These are phyloP conservation scores for Pterulicium gracile DNA, from an alignment of 1,284 basidiomycete genomes.

Conservation along the genomic window DNA sequence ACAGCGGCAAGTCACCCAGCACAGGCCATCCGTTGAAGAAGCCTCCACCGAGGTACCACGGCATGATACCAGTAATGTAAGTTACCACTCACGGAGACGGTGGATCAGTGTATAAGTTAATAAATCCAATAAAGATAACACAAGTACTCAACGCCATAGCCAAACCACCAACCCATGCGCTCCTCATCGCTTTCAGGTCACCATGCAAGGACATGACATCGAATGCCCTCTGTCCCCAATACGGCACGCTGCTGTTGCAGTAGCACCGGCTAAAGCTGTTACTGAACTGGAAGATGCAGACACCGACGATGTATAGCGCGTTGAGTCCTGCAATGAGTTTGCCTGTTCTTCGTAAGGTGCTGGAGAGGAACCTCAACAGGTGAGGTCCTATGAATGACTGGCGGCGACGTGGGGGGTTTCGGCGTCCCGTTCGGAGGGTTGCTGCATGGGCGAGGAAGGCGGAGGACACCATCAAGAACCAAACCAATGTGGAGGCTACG, in stretches of 20 bases:
- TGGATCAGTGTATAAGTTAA: not conserved
- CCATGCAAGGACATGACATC: constrained; percentile 13
- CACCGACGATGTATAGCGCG: constrained; percentile 19
- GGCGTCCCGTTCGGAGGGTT: not conserved
- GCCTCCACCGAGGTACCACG: too few relatives aligned
- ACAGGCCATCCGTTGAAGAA: too few relatives aligned
- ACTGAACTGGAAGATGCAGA: constrained; percentile 24
- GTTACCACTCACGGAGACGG: too few relatives aligned
- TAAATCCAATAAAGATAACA: constrained; percentile 1
- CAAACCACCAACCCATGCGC: constrained; percentile 15
- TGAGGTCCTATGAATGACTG: too few relatives aligned
- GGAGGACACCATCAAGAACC: constrained; percentile 26
- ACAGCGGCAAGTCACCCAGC: too few relatives aligned
- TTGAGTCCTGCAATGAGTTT: constrained; percentile 21
- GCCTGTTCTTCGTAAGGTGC: constrained; percentile 20
- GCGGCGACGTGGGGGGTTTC: not conserved
- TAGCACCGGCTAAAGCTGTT: constrained; percentile 24
- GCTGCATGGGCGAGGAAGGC: constrained; percentile 20
- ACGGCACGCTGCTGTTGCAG: constrained; percentile 25
- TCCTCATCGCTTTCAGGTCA: constrained; percentile 9
- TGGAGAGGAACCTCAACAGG: constrained; percentile 10
- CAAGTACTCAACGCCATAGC: constrained; percentile 7
- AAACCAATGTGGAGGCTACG: constrained; percentile 21
- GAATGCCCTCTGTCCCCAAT: constrained; percentile 15
- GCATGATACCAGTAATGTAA: too few relatives aligned